These are phyloP conservation scores for Collybia nuda DNA, from an alignment of 768 basidiomycete species.

Conservation along the genomic window DNA sequence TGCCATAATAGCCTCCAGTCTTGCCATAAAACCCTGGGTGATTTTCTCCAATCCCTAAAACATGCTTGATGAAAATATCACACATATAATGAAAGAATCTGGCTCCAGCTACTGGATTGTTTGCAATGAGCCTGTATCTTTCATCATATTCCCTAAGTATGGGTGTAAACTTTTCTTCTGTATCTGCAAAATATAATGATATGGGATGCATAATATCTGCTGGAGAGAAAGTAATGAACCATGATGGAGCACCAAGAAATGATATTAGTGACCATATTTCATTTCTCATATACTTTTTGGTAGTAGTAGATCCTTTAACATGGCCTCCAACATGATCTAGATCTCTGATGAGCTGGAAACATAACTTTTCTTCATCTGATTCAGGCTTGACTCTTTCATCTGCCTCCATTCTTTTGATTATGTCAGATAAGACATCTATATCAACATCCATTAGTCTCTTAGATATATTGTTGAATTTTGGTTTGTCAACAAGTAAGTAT, in stretches of 20 bases:
- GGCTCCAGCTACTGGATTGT: not conserved
- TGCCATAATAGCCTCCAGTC: not conserved
- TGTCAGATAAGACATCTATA: conserved; percentile 3
- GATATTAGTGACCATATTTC: conserved; percentile 19
- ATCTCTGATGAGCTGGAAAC: no score
- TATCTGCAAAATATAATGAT: not conserved
- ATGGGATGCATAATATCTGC: conserved; percentile 1
- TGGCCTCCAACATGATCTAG: conserved; percentile 15
- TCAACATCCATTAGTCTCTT: conserved; percentile 12
- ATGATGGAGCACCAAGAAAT: conserved; percentile 25
- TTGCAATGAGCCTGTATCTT: not conserved
- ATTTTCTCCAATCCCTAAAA: not conserved
- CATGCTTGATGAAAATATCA: not conserved
- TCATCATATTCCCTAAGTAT: not conserved
- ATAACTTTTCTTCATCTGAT: not conserved
- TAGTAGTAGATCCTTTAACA: conserved; percentile 20
- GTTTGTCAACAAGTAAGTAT: conserved; percentile 15
- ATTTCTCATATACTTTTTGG: conserved; percentile 21
- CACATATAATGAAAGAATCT: not conserved
- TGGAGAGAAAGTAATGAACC: conserved; percentile 33
- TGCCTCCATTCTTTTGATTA: conserved; percentile 3
- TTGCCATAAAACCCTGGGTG: not conserved
- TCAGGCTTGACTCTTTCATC: not conserved
- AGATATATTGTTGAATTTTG: conserved; percentile 15
- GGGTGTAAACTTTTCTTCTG: not conserved